Percentiles rank a stretch among this genome's conserved stretches.
Conservation (phyloP, 2,329 filamentous ascomycete genomes). For the Ceratocystiopsis minuta region DNA sequence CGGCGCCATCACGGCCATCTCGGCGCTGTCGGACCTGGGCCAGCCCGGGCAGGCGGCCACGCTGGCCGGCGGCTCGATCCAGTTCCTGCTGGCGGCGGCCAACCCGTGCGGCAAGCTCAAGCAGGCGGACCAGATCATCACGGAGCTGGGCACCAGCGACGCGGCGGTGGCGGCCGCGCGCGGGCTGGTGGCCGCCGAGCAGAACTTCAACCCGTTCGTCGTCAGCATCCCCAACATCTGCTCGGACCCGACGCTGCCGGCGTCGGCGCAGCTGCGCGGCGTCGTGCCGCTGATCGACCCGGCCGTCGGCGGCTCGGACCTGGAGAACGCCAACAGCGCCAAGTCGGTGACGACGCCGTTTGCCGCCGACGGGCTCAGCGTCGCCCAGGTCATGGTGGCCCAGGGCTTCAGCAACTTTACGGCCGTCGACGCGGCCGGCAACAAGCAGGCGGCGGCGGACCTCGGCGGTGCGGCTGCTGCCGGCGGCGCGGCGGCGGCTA, state of each 20-base stretch:
- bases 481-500: constrained; percentile 12
- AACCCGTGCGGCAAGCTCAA: constrained; percentile 26
- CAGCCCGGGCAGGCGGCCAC: constrained; percentile 41
- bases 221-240: constrained; percentile 44
- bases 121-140: constrained; percentile 46
- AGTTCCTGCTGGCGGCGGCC: constrained; percentile 42
- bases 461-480: constrained; percentile 14
- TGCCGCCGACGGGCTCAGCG: constrained; percentile 40
- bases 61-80: constrained; percentile 40
- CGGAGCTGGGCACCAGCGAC: constrained; percentile 38
- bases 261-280: constrained; percentile 41
- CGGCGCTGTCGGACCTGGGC: constrained; percentile 32
- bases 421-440: constrained; percentile 15
- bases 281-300: constrained; percentile 52
- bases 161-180: constrained; percentile 41
- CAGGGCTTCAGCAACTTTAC: constrained; percentile 48
- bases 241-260: constrained; percentile 42
- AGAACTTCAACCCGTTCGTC: constrained; percentile 29
- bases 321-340: constrained; percentile 41
- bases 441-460: constrained; percentile 7
- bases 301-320: constrained; percentile 34
- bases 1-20: constrained; percentile 32
- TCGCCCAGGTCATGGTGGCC: constrained; percentile 43
- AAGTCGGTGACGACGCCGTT: constrained; percentile 35
- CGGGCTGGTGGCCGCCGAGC: constrained; percentile 11